These are phyloP conservation scores for Amaranthus hypochondriacus DNA, from an alignment of 148 eudicot species.

Conservation along the genomic window DNA sequence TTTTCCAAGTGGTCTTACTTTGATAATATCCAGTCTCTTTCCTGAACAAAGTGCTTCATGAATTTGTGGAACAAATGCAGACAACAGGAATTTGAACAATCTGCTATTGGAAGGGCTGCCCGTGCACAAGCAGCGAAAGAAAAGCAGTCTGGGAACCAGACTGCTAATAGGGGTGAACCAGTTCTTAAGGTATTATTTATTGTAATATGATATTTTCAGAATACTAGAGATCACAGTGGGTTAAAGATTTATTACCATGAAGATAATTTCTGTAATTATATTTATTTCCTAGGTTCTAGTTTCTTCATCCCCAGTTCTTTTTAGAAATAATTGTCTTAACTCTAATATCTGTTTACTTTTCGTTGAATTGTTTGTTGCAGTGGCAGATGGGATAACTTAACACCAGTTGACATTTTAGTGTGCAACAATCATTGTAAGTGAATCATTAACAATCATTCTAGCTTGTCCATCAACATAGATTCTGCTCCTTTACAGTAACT, in stretches of 20 bases:
- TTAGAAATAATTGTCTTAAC: background rate
- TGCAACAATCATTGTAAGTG: conserved; percentile 26
- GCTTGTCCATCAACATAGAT: no score
- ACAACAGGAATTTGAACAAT: conserved; percentile 72
- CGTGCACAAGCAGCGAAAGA: conserved; percentile 79
- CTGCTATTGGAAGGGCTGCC: conserved; percentile 86
- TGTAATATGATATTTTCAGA: background rate
- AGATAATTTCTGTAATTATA: background rate
- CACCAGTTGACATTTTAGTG: background rate
- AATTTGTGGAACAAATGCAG: conserved; percentile 32
- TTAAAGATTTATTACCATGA: background rate
- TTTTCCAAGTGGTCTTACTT: background rate
- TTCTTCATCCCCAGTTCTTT: background rate
- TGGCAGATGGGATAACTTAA: conserved; percentile 72
- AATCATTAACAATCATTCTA: background rate
- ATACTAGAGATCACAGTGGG: background rate
- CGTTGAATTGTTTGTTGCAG: conserved; percentile 40
- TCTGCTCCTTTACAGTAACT: background rate
- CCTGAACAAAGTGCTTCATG: background rate
- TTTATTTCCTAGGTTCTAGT: background rate
- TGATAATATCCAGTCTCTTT: background rate
- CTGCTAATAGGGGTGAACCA: conserved; percentile 64
- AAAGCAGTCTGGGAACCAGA: conserved; percentile 46
- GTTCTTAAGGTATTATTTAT: conserved; percentile 56
- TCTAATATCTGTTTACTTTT: background rate